Percentiles rank a stretch among this genome's conserved stretches.
phyloP scores from a whole-genome alignment of 2,329 filamentous ascomycete genomes.

The Zymoseptoria brevis region DNA sequence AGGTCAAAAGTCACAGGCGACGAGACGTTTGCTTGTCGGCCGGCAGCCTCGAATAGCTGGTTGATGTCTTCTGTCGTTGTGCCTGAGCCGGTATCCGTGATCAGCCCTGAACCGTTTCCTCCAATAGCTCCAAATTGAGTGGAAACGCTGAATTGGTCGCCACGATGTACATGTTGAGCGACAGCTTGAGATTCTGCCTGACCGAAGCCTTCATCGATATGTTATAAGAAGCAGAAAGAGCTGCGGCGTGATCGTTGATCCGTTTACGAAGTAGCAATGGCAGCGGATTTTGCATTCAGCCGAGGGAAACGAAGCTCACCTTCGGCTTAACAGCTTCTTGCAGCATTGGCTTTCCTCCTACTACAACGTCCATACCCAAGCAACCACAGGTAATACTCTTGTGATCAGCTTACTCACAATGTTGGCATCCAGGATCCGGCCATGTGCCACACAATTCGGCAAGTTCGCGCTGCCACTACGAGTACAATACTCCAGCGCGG shows the following conservation, averaged over 20 bases:
- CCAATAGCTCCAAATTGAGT: background rate
- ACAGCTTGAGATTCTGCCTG: too few relatives aligned
- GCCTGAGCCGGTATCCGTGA: background rate
- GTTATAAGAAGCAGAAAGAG: background rate
- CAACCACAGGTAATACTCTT: background rate
- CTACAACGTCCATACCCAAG: background rate
- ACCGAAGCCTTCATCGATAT: background rate
- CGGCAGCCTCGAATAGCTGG: background rate
- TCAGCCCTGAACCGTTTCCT: too few relatives aligned
- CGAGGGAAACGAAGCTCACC: background rate
- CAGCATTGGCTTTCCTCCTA: background rate
- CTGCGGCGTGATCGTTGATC: background rate
- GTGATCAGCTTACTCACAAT: slow-evolving; percentile 13
- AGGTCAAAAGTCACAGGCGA: background rate
- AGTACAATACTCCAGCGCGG: slow-evolving; percentile 43
- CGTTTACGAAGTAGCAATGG: background rate
- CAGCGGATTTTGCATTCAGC: background rate
- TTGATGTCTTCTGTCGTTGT: background rate
- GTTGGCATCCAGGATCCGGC: slow-evolving; percentile 39
- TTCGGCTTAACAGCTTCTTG: background rate
- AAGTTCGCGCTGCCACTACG: slow-evolving; percentile 50
- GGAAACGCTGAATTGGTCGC: background rate
- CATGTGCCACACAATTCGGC: slow-evolving; percentile 54
- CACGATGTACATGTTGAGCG: too few relatives aligned
- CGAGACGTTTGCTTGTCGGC: background rate